phyloP scores from a whole-genome alignment of 2,329 filamentous ascomycete species.

The Apiospora kogelbergensis region DNA sequence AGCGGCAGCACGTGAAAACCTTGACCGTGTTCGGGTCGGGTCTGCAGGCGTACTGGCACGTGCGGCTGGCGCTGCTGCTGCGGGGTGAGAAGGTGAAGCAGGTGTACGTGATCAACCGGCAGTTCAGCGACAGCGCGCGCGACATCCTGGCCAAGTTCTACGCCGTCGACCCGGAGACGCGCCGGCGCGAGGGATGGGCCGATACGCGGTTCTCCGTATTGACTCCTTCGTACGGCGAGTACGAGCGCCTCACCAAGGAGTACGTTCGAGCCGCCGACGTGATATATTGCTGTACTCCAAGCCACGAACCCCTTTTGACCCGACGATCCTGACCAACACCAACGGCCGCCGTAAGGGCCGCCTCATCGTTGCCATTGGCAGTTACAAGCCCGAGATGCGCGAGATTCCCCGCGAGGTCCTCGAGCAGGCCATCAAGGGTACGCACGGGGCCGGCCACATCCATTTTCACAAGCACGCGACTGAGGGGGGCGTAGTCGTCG shows the following conservation, averaged over 20 bases:
- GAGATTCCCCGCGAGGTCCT: constrained; percentile 81
- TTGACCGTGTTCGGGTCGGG: constrained; percentile 86
- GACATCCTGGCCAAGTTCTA: constrained; percentile 50
- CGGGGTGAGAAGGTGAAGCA: constrained; percentile 70
- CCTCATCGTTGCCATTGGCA: constrained; percentile 72
- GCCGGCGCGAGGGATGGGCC: constrained; percentile 60
- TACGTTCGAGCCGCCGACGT: constrained; percentile 73
- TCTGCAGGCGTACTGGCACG: constrained; percentile 92
- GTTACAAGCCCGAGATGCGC: constrained; percentile 70
- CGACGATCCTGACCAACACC: constrained; percentile 66
- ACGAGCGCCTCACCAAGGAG: constrained; percentile 64
- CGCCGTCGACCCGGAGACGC: constrained; percentile 40
- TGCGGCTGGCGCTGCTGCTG: constrained; percentile 77
- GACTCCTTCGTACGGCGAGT: constrained; percentile 71
- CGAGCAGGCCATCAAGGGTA: constrained; percentile 52
- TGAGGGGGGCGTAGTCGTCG: constrained; percentile 66
- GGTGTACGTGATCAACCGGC: constrained; percentile 80
- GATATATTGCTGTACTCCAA: constrained; percentile 88
- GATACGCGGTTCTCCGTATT: constrained; percentile 66
- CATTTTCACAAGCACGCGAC: constrained; percentile 68
- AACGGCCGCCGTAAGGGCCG: constrained; percentile 70
- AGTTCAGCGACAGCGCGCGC: constrained; percentile 59
- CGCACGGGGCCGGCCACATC: constrained; percentile 43
- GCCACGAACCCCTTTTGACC: constrained; percentile 74
- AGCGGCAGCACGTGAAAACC: constrained; percentile 69